Evolutionary conservation across 345 rosid species (phyloP).

Genomic region (Trapa bicornis): DNA sequence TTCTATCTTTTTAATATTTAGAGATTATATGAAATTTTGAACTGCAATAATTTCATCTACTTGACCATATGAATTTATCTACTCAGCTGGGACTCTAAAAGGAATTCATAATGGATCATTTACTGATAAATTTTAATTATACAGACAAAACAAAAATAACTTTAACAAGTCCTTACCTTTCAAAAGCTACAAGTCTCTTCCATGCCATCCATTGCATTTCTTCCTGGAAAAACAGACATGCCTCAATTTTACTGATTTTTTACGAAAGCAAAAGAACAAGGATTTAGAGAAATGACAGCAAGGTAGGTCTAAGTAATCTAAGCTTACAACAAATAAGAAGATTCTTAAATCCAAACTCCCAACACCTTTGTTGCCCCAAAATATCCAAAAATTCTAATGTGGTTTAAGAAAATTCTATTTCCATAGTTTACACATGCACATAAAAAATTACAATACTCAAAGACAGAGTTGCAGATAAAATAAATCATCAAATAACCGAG

Average conservation of each 20-base stretch:
- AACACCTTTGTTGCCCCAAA: background rate
- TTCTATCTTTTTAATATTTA: background rate
- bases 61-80: background rate
- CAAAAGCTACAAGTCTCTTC: constrained; percentile 78
- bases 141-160: background rate
- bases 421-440: background rate
- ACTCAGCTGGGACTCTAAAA: background rate
- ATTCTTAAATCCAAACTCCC: background rate
- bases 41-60: background rate
- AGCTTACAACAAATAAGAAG: background rate
- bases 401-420: background rate
- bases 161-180: constrained; percentile 41
- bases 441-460: background rate
- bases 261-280: background rate
- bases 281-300: background rate
- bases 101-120: constrained; percentile 1
- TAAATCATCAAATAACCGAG: too few species aligned
- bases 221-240: constrained; percentile 36
- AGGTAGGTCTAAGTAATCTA: background rate
- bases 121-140: background rate
- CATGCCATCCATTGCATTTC: constrained; percentile 90
- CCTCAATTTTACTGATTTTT: background rate
- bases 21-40: background rate
- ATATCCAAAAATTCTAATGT: background rate
- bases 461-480: background rate